Conservation (phyloP, 1,284 basidiomycete genomes). For the Macrocystidia cucumis region DNA sequence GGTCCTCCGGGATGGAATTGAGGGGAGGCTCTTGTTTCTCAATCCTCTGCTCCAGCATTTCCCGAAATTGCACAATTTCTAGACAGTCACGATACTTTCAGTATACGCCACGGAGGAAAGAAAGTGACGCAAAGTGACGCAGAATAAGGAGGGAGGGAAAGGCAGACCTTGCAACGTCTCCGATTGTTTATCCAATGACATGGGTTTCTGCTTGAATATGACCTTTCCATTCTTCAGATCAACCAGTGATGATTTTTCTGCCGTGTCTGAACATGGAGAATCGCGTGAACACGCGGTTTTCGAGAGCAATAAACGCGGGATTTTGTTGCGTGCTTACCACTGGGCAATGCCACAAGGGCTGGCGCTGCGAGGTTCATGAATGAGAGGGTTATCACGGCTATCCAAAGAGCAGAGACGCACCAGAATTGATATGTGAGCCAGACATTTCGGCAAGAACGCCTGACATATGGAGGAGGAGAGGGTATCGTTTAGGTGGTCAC, state of each 20-base stretch:
- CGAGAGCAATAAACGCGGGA: constrained; percentile 3
- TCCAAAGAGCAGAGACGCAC: no score
- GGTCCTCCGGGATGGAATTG: constrained; percentile 51
- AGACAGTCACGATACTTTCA: constrained; percentile 1
- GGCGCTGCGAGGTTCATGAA: no score
- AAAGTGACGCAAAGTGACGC: no score
- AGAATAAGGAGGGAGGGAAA: no score
- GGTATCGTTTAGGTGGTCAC: constrained; percentile 20
- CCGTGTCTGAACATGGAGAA: constrained; percentile 23
- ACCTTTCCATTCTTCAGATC: constrained; percentile 75
- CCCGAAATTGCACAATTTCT: constrained; percentile 72
- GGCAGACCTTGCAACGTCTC: constrained; percentile 74
- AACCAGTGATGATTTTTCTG: constrained; percentile 33
- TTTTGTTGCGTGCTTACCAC: background rate
- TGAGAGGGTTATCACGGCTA: no score
- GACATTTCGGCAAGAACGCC: constrained; percentile 26
- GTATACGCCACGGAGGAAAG: background rate
- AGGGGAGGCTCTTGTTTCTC: constrained; percentile 40
- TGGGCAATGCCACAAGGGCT: background rate
- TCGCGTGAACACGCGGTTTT: constrained; percentile 16
- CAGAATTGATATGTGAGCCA: constrained; percentile 22
- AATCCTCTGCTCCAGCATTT: constrained; percentile 51
- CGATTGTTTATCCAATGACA: constrained; percentile 69
- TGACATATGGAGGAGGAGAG: constrained; percentile 12
- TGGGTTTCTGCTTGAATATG: constrained; percentile 69